These are phyloP conservation scores for Ramaria sp. DNA, from an alignment of 768 basidiomycete genomes.

Conservation along the genomic window DNA sequence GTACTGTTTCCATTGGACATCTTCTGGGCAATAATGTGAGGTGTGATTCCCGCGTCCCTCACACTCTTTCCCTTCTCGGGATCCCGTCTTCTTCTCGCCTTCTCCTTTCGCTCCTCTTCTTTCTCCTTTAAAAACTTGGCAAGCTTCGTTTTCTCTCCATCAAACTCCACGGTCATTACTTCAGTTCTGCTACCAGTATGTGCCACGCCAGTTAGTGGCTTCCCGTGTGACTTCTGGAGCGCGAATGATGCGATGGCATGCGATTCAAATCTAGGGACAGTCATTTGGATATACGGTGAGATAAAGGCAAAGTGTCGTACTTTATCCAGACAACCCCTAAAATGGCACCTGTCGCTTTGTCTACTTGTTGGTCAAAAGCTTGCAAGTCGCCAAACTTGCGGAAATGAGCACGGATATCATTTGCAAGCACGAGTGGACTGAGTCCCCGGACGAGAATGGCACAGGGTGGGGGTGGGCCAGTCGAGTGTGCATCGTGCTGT, in stretches of 20 bases:
- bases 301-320: slow-evolving; percentile 23
- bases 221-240: slow-evolving; percentile 55
- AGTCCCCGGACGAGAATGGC: slow-evolving; percentile 65
- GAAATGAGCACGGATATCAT: slow-evolving; percentile 58
- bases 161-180: slow-evolving; percentile 67
- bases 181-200: slow-evolving; percentile 34
- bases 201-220: slow-evolving; percentile 38
- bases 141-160: slow-evolving; percentile 58
- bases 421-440: slow-evolving; percentile 58
- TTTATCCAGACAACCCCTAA: slow-evolving; percentile 75
- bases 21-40: neutral
- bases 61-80: neutral
- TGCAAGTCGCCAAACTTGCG: slow-evolving; percentile 46
- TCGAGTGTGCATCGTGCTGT: slow-evolving; percentile 69
- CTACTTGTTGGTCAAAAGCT: slow-evolving; percentile 68
- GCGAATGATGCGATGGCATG: slow-evolving; percentile 64
- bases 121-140: slow-evolving; percentile 58
- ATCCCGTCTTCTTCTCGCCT: slow-evolving; percentile 34
- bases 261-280: slow-evolving; percentile 19
- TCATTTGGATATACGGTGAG: neutral
- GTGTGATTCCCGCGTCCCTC: neutral
- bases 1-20: neutral
- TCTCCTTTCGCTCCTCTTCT: slow-evolving; percentile 39
- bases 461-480: slow-evolving; percentile 60
- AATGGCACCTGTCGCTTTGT: slow-evolving; percentile 68